Evolutionary conservation across 257 asterid species (phyloP), one percentile per base, ranked within the genome.

Genomic region (Capsicum baccatum): DNA sequence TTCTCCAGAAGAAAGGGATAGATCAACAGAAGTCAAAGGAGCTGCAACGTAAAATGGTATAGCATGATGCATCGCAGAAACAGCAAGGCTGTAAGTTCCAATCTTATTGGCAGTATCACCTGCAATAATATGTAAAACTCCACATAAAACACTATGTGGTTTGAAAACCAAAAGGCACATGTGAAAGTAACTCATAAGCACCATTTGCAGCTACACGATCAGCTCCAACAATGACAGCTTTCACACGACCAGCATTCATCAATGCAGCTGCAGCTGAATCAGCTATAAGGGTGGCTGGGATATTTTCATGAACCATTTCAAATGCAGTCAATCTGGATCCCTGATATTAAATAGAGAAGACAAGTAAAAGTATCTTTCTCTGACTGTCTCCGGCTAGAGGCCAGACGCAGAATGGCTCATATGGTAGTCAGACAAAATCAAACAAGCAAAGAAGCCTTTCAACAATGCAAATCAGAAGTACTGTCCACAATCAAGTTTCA

Each of bases 51-150:
- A 91, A 87, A 96, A 96, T 13, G 98, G 98, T 86, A 96, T 88
- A 8, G 92, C 92, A 10, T 96, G 98, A 88, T 92, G 95, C 92
- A 57, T 87, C 19, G 99, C 98, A 68, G 89, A 92, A 62, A 96
- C 85, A 71, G 98, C 98, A 70, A 94, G 97, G 88, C 92, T 94
- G 88, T 96, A 96, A 4, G 99, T 96, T 82, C 99, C 99, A n/a
- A 96, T 96, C 88, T 96, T 96, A 86, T 96, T 96, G 79, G 99
- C 99, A 80, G 99, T 93, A 87, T 96, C 99, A 88, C 99, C 99
- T 96, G 85, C 48, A 70, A 66, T 78, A 85, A 17, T 47, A 81
- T 60, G 16, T 50, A 60, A 13, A 81, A 58, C 84, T 76, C 83
- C 48, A 64, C 11, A 9, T 59, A 52, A 83, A 15, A 54, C 55